phyloP scores from a whole-genome alignment of 78 protist species.

The Dictyostelium intermedium region DNA sequence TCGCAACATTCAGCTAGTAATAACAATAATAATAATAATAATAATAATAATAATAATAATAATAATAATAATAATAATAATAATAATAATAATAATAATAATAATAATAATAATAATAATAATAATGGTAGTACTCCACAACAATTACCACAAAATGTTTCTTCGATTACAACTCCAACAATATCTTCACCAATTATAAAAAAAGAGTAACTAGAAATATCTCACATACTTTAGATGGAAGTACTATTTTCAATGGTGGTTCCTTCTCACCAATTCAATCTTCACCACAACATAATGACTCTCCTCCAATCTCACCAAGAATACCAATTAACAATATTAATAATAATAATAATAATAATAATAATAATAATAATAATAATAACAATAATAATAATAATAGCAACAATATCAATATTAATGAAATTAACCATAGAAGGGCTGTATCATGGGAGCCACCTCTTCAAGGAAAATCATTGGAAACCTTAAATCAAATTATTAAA shows the following conservation, averaged over 20 bases:
- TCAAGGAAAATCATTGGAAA: slow-evolving; percentile 48
- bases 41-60: not conserved
- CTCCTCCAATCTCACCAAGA: slow-evolving; percentile 44
- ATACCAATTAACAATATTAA: not conserved
- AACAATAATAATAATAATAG: not conserved
- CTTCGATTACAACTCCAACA: not conserved
- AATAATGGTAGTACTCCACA: not conserved
- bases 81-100: not conserved
- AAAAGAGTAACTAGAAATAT: not conserved
- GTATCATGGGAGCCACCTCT: slow-evolving; percentile 71
- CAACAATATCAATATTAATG: not conserved
- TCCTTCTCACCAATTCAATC: not conserved
- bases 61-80: not conserved
- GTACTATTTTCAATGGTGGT: not conserved
- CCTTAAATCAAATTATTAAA: slow-evolving; percentile 61
- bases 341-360: not conserved
- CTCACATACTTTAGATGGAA: not conserved
- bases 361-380: not conserved
- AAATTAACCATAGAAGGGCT: slow-evolving; percentile 32
- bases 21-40: not conserved
- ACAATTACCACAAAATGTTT: not conserved
- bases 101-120: not conserved
- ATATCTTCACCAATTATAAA: not conserved
- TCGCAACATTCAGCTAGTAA: not conserved
- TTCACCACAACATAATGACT: not conserved